These are phyloP conservation scores for Phytophthora fragariae DNA, from an alignment of 352 stramenopile species.

Conservation along the genomic window DNA sequence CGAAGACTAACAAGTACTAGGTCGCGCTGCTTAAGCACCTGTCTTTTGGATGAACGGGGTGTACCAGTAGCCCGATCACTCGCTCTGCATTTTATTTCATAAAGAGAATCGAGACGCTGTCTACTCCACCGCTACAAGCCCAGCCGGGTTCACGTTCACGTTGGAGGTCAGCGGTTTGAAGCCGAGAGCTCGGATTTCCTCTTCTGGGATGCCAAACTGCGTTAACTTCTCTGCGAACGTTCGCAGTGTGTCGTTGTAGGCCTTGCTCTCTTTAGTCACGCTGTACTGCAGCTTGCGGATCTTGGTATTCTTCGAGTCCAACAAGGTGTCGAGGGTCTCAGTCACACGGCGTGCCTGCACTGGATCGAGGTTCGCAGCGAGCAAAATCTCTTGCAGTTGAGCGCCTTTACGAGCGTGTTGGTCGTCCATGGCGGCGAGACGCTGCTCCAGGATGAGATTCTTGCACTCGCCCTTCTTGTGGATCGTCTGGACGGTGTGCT, in stretches of 20 bases:
- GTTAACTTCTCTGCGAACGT: slow-evolving; percentile 76
- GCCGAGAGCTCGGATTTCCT: slow-evolving; percentile 71
- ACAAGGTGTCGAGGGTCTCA: slow-evolving; percentile 66
- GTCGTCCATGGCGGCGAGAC: slow-evolving; percentile 74
- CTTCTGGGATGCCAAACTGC: slow-evolving; percentile 75
- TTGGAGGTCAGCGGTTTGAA: slow-evolving; percentile 69
- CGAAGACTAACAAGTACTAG: slow-evolving; percentile 96
- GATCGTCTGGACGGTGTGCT: slow-evolving; percentile 88
- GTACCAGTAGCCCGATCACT: slow-evolving; percentile 20
- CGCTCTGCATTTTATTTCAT: slow-evolving; percentile 22
- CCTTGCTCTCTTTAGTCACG: slow-evolving; percentile 79
- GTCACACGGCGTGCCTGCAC: slow-evolving; percentile 74
- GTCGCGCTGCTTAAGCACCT: background rate
- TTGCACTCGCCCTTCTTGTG: slow-evolving; percentile 93
- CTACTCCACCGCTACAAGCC: slow-evolving; percentile 75
- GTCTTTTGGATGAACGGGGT: slow-evolving; percentile 18
- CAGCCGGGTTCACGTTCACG: slow-evolving; percentile 70
- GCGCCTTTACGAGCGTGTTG: slow-evolving; percentile 80
- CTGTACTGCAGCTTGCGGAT: slow-evolving; percentile 72
- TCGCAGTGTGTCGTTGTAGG: slow-evolving; percentile 79
- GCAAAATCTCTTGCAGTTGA: slow-evolving; percentile 76
- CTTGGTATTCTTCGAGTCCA: slow-evolving; percentile 67
- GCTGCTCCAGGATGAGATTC: slow-evolving; percentile 91
- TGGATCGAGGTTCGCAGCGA: slow-evolving; percentile 76
- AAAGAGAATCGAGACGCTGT: background rate